Evolutionary conservation across 768 basidiomycete species (phyloP).

Genomic region (Rhizopogon roseolus): DNA sequence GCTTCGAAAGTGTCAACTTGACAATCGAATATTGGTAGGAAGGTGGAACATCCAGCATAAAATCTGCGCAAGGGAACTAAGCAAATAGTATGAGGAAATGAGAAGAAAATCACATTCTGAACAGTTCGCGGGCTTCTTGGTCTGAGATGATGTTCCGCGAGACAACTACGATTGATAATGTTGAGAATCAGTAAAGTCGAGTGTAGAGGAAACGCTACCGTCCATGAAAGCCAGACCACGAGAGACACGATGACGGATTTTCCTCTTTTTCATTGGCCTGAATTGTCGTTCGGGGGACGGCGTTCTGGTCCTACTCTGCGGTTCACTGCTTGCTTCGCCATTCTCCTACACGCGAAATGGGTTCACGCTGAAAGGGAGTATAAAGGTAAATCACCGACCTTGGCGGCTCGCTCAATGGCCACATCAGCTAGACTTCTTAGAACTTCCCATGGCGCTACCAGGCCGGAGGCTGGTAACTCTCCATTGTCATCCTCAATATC

Average conservation of each 20-base stretch:
- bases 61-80: constrained; percentile 47
- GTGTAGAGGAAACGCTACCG: constrained; percentile 37
- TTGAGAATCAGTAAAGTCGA: constrained; percentile 1
- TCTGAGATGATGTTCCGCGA: constrained; percentile 80
- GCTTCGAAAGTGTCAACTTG: constrained; percentile 81
- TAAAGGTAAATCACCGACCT: constrained; percentile 38
- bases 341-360: constrained; percentile 49
- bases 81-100: constrained; percentile 6
- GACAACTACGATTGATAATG: constrained; percentile 49
- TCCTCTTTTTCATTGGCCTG: constrained; percentile 68
- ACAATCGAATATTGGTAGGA: constrained; percentile 83
- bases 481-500: constrained; percentile 81
- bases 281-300: constrained; percentile 67
- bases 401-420: constrained; percentile 72
- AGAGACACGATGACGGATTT: constrained; percentile 57
- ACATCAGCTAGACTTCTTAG: constrained; percentile 77
- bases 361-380: neutral
- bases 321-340: constrained; percentile 64
- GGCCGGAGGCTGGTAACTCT: constrained; percentile 74
- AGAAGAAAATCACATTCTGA: constrained; percentile 56
- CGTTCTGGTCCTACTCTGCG: constrained; percentile 70
- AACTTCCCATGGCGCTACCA: constrained; percentile 87
- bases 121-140: constrained; percentile 79
- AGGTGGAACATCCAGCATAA: constrained; percentile 90
- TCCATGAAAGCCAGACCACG: constrained; percentile 70